Base-by-base conservation (phyloP, 116 monocot genomes). In the Trichopus zeylanicus region DNA sequence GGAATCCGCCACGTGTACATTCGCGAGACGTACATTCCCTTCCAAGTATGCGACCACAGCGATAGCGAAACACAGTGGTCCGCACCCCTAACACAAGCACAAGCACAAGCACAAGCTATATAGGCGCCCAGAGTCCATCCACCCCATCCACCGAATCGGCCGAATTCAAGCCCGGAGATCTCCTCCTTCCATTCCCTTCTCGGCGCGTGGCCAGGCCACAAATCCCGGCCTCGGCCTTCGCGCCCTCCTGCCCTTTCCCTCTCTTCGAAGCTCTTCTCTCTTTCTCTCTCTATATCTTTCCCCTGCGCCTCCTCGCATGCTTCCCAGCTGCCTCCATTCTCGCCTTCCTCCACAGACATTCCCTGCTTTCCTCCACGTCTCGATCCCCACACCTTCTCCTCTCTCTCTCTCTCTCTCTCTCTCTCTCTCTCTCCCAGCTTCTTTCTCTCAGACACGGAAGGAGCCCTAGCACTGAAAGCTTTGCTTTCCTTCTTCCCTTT, bases 301-400 rank as follows among this genome's bases (percentile, higher is more conserved):
- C n/a, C n/a, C 12, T 16, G n/a, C 18, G 42, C 42, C 13, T 4
- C 42, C 13, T 42, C 42, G 42, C 13, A 16, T 13, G 42, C 18
- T 42, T n/a, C 18, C 42, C 42, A n/a, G 18, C 42, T n/a, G 13
- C 42, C 15, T 8, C 15, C 37, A 11, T 5, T 37, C 37, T 37
- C 37, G 8, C 37, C 15, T 15, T 37, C 13, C 42, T 42, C 42
- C 42, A 42, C 42, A 42, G 42, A 42, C 42, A 42, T 42, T 42
- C 42, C n/a, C 42, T 42, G 42, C 42, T 42, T 42, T 42, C 42
- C n/a, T 15, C 15, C 16, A 13, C 1, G 3, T n/a, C 13, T 42
- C 42, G 42, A 42, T 42, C 42, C 42, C n/a, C 42, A 42, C 42
- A n/a, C 42, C 42, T n/a, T 42, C 42, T n/a, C 42, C 42, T n/a